Conservation (phyloP, 768 basidiomycete genomes). For the Holtermanniella nyarrowii region DNA sequence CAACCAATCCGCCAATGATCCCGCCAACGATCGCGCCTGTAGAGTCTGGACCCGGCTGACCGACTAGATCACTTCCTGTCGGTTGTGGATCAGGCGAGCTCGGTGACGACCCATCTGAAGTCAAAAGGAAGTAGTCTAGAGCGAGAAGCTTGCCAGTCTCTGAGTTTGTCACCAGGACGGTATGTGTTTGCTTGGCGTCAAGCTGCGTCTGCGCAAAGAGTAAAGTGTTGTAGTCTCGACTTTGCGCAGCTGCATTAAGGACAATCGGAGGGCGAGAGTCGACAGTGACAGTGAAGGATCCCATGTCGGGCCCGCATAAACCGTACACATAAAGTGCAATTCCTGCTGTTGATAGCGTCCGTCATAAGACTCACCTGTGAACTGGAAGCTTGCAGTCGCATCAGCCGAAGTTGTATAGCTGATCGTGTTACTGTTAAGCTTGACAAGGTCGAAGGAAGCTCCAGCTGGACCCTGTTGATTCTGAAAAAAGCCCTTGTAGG, state of each 20-base stretch:
- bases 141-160: constrained; percentile 21
- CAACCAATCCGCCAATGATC: constrained; percentile 12
- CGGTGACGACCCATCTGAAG: not conserved
- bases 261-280: constrained; percentile 8
- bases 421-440: constrained; percentile 21
- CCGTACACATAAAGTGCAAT: constrained; percentile 28
- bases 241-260: constrained; percentile 16
- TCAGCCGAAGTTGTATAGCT: constrained; percentile 24
- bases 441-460: constrained; percentile 15
- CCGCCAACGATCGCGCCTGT: constrained; percentile 14
- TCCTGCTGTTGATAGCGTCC: constrained; percentile 4
- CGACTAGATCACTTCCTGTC: too few relatives aligned
- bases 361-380: constrained; percentile 10
- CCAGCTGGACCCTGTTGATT: constrained; percentile 1
- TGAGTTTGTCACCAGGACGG: constrained; percentile 14
- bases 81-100: too few relatives aligned
- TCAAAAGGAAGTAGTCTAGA: constrained; percentile 20
- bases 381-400: constrained; percentile 10
- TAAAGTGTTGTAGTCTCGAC: constrained; percentile 16
- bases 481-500: constrained; percentile 20
- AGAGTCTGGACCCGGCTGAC: not conserved
- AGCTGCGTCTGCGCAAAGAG: constrained; percentile 19
- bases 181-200: constrained; percentile 7
- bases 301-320: constrained; percentile 23
- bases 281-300: constrained; percentile 10